A percentile compares a stretch with the other conserved stretches of the same genome.
phyloP scores from a whole-genome alignment of 345 rosid genomes.

The Stellera chamaejasme region DNA sequence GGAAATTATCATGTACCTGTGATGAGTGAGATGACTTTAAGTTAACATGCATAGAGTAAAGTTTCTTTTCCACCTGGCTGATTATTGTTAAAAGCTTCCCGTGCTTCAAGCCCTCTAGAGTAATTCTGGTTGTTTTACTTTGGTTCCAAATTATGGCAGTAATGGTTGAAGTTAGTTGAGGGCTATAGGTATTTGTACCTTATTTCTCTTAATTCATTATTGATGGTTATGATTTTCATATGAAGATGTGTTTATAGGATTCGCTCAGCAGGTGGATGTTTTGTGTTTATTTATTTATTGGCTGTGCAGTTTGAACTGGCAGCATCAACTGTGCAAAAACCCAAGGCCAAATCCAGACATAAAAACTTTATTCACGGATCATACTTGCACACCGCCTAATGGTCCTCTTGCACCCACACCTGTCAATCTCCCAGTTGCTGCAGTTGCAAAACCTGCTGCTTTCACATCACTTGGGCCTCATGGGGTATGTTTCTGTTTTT shows the following conservation, averaged over 20 bases:
- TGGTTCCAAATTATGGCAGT: background rate
- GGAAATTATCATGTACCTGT: too few relatives aligned
- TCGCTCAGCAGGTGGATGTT: background rate
- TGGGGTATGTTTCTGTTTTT: constrained; percentile 32
- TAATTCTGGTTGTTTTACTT: too few relatives aligned
- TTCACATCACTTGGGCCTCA: constrained; percentile 50
- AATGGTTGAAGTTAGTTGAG: background rate
- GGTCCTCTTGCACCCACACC: constrained; percentile 63
- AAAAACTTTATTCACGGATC: constrained; percentile 72
- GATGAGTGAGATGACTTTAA: too few relatives aligned
- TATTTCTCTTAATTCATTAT: too few relatives aligned
- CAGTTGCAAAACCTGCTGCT: constrained; percentile 46
- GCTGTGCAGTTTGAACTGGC: constrained; percentile 75
- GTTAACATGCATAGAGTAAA: too few relatives aligned
- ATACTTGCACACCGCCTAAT: constrained; percentile 55
- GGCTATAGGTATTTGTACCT: background rate
- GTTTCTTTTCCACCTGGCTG: too few relatives aligned
- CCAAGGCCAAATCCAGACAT: constrained; percentile 85
- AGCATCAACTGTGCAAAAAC: constrained; percentile 83
- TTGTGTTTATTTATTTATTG: constrained; percentile 9
- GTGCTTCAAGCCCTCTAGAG: too few relatives aligned
- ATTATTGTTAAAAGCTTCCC: too few relatives aligned
- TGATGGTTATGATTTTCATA: background rate
- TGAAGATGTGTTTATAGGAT: background rate
- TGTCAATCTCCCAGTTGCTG: constrained; percentile 48